Evolutionary conservation across 192 early-diverging fungal genomes (phyloP).

Genomic region (Gaertneriomyces sp.): DNA sequence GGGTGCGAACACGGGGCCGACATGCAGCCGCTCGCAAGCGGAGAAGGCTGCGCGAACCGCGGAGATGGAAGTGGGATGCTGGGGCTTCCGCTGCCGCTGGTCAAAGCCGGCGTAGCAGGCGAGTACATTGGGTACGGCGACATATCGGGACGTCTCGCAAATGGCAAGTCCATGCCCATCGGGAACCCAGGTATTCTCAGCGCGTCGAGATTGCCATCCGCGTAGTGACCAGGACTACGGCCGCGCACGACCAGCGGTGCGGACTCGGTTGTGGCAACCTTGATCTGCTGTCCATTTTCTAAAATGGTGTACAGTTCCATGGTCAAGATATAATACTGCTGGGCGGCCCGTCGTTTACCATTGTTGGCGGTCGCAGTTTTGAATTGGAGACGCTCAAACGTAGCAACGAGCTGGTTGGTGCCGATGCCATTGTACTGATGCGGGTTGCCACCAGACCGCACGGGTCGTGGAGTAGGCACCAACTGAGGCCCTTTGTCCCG

Average conservation of each 20-base stretch:
- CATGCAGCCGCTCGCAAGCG: background rate
- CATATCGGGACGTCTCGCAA: slow-evolving; percentile 18
- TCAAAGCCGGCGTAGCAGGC: slow-evolving; percentile 6
- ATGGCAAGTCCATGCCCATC: slow-evolving; percentile 8
- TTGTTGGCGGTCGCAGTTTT: slow-evolving; percentile 94
- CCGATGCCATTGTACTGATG: slow-evolving; percentile 28
- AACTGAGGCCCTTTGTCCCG: slow-evolving; percentile 89
- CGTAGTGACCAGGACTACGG: slow-evolving; percentile 89
- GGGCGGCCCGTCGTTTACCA: slow-evolving; percentile 83
- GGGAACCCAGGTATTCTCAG: slow-evolving; percentile 15
- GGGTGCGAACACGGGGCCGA: slow-evolving; percentile 1
- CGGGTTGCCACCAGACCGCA: slow-evolving; percentile 32
- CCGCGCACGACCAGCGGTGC: slow-evolving; percentile 88
- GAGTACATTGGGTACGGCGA: slow-evolving; percentile 23
- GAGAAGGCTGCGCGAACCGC: background rate
- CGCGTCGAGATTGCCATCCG: slow-evolving; percentile 27
- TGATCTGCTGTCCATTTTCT: slow-evolving; percentile 35
- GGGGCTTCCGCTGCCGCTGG: background rate
- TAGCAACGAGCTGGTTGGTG: slow-evolving; percentile 40
- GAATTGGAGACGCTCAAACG: slow-evolving; percentile 94
- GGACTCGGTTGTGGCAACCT: slow-evolving; percentile 70
- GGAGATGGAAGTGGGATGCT: slow-evolving; percentile 7
- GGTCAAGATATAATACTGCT: slow-evolving; percentile 84
- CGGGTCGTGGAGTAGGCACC: slow-evolving; percentile 41
- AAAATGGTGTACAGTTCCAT: slow-evolving; percentile 65